These are phyloP conservation scores for Ophiostoma angusticollis DNA, from an alignment of 2,329 filamentous ascomycete genomes.

Conservation along the genomic window DNA sequence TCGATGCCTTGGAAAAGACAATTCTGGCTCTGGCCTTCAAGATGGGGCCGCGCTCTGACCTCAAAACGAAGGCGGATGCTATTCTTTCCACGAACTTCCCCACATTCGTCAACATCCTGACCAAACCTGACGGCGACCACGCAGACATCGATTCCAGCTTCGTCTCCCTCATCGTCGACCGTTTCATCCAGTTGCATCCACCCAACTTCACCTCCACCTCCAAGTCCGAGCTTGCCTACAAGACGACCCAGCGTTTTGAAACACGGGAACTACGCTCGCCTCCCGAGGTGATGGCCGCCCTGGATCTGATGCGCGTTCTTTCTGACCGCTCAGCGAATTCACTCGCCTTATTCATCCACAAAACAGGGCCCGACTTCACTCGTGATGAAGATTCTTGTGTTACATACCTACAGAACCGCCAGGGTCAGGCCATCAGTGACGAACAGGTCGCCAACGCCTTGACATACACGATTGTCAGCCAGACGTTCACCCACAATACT, in stretches of 20 bases:
- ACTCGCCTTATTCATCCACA: conserved; percentile 57
- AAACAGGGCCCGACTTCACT: conserved; percentile 62
- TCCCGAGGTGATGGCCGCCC: conserved; percentile 53
- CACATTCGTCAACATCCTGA: conserved; percentile 65
- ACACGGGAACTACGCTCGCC: conserved; percentile 52
- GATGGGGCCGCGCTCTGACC: conserved; percentile 61
- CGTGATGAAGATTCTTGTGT: conserved; percentile 56
- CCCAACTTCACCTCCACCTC: conserved; percentile 70
- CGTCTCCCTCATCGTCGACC: conserved; percentile 69
- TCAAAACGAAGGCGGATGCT: conserved; percentile 87
- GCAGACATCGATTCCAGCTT: conserved; percentile 56
- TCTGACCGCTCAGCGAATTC: conserved; percentile 43
- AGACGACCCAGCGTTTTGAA: conserved; percentile 55
- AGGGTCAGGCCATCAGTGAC: conserved; percentile 51
- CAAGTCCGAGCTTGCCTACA: conserved; percentile 55
- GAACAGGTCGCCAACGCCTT: conserved; percentile 73
- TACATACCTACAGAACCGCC: conserved; percentile 39
- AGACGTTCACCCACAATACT: conserved; percentile 40
- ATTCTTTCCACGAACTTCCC: conserved; percentile 71
- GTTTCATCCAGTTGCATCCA: conserved; percentile 75
- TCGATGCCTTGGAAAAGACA: conserved; percentile 79
- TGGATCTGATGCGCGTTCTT: conserved; percentile 56
- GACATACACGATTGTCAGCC: conserved; percentile 50
- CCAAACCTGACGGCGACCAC: conserved; percentile 50
- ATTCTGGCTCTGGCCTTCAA: conserved; percentile 83